These are phyloP conservation scores for Flaveria brownii DNA, from an alignment of 129 eudicot species.

Conservation along the genomic window DNA sequence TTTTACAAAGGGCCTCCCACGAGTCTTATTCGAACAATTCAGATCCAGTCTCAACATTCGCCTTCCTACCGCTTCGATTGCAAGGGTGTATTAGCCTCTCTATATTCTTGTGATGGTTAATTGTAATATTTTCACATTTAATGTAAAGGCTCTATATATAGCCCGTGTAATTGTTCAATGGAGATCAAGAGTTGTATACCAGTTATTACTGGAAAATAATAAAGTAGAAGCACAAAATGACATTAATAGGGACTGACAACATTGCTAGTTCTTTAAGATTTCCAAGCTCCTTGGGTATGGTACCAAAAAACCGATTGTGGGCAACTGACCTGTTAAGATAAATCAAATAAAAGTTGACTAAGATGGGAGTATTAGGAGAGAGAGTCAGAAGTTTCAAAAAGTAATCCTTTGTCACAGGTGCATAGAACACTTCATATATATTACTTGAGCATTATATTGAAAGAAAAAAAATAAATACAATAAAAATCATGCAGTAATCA, in stretches of 20 bases:
- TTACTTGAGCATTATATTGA: constrained; percentile 12
- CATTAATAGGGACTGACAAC: constrained; percentile 42
- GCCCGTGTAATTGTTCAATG: too few species aligned
- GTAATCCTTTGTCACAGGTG: background rate
- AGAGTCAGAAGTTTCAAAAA: background rate
- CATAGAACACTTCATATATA: background rate
- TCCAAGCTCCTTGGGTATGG: constrained; percentile 56
- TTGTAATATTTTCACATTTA: too few species aligned
- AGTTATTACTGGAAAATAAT: background rate
- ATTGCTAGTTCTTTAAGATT: constrained; percentile 51
- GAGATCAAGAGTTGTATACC: too few species aligned
- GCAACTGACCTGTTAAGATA: constrained; percentile 41
- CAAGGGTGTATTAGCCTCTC: too few species aligned
- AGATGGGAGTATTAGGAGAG: constrained; percentile 11
- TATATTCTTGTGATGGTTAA: too few species aligned
- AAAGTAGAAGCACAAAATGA: constrained; percentile 11
- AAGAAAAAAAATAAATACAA: background rate
- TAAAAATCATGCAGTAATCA: background rate
- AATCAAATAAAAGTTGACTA: constrained; percentile 22
- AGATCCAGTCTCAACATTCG: too few species aligned
- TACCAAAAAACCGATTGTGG: constrained; percentile 55
- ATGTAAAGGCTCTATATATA: too few species aligned
- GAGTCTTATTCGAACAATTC: too few species aligned
- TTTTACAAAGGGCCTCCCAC: too few species aligned
- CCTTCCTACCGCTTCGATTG: too few species aligned